Conservation (phyloP, 108 stramenopile species). For the Nitzschia inconspicua region DNA sequence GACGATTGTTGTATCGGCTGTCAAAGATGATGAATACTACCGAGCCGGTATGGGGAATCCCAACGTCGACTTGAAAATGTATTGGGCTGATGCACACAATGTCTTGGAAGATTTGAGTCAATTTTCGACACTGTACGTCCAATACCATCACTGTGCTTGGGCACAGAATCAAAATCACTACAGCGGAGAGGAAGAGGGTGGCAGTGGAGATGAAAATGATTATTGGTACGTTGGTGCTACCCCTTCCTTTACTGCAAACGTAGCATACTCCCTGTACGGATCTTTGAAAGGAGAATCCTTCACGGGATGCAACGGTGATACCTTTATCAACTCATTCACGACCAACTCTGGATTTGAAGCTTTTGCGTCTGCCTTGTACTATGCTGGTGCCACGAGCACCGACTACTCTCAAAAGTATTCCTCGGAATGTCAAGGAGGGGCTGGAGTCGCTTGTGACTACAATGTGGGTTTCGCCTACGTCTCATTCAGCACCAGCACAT, state of each 20-base stretch:
- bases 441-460: slow-evolving; percentile 29
- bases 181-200: slow-evolving; percentile 17
- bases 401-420: slow-evolving; percentile 18
- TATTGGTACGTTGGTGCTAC: slow-evolving; percentile 57
- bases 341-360: slow-evolving; percentile 38
- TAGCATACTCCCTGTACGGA: slow-evolving; percentile 56
- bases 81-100: slow-evolving; percentile 44
- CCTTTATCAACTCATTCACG: slow-evolving; percentile 64
- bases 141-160: slow-evolving; percentile 50
- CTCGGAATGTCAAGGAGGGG: slow-evolving; percentile 18
- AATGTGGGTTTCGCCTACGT: slow-evolving; percentile 20
- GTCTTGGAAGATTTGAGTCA: slow-evolving; percentile 42
- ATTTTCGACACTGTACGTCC: slow-evolving; percentile 37
- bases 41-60: slow-evolving; percentile 30
- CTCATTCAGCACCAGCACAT: slow-evolving; percentile 7
- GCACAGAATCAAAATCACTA: slow-evolving; percentile 14
- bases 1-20: slow-evolving; percentile 11
- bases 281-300: slow-evolving; percentile 25
- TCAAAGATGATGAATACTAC: slow-evolving; percentile 41
- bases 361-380: slow-evolving; percentile 25
- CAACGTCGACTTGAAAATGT: slow-evolving; percentile 35
- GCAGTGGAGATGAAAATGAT: slow-evolving; percentile 25
- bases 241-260: slow-evolving; percentile 49
- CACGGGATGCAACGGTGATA: slow-evolving; percentile 22
- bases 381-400: slow-evolving; percentile 13